Conservation (phyloP, 495 filamentous ascomycete species). For the Penicillium samsonianum region DNA sequence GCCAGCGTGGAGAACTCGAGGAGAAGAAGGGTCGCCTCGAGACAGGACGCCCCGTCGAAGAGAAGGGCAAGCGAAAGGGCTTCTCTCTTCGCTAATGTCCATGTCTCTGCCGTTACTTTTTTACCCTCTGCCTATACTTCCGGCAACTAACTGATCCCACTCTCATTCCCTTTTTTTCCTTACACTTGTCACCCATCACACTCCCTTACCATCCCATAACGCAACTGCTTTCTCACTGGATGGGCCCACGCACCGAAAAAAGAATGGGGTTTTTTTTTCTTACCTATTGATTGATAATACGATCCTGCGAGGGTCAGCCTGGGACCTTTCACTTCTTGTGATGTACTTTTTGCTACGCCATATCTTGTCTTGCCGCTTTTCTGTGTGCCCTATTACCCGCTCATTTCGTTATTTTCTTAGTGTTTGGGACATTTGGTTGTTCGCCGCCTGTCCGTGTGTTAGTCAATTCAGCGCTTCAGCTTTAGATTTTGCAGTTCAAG, state of each 20-base stretch:
- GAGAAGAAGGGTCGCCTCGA: conserved; percentile 96
- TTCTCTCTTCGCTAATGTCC: conserved; percentile 86
- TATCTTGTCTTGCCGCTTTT: conserved; percentile 48
- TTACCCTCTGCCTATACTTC: conserved; percentile 26
- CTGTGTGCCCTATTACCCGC: conserved; percentile 42
- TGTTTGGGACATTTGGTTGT: conserved; percentile 22
- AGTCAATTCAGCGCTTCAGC: conserved; percentile 40
- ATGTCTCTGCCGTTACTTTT: conserved; percentile 11
- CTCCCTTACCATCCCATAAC: conserved; percentile 37
- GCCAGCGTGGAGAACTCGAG: conserved; percentile 89
- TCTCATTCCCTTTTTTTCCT: conserved; percentile 41
- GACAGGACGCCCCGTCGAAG: conserved; percentile 90
- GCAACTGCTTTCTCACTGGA: conserved; percentile 32
- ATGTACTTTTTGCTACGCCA: conserved; percentile 57
- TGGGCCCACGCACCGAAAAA: conserved; percentile 38
- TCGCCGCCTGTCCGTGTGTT: conserved; percentile 29
- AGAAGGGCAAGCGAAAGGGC: conserved; percentile 91
- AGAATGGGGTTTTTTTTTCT: conserved; percentile 29
- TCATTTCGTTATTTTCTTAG: conserved; percentile 30
- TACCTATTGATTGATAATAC: conserved; percentile 29
- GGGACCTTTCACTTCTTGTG: conserved; percentile 52
- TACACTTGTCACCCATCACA: conserved; percentile 36
- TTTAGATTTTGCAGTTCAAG: conserved; percentile 15
- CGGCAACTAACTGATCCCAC: conserved; percentile 32
- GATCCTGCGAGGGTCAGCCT: conserved; percentile 29